These are phyloP conservation scores for Orbilia brochopaga DNA, from an alignment of 2,329 filamentous ascomycete species.

Conservation along the genomic window DNA sequence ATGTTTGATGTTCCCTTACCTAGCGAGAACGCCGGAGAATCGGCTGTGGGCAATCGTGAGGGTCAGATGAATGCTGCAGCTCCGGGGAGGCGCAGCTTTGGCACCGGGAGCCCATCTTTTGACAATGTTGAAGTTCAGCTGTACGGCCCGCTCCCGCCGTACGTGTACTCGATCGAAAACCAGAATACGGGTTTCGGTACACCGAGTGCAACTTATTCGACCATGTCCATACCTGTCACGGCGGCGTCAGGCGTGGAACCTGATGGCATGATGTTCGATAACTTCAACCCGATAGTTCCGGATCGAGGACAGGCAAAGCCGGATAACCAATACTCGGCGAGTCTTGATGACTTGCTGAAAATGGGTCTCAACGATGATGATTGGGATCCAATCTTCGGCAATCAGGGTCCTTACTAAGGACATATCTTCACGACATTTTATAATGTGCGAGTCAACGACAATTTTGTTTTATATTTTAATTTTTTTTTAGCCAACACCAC, in stretches of 20 bases:
- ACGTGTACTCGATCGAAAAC: slow-evolving; percentile 66
- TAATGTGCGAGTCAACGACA: no score
- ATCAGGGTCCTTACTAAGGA: slow-evolving; percentile 12
- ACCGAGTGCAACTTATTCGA: slow-evolving; percentile 28
- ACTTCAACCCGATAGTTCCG: slow-evolving; percentile 17
- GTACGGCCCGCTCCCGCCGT: slow-evolving; percentile 73
- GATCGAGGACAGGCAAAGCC: slow-evolving; percentile 40
- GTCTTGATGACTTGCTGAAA: slow-evolving; percentile 42
- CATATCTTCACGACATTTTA: background rate
- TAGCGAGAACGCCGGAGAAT: slow-evolving; percentile 13
- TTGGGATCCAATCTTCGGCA: slow-evolving; percentile 47
- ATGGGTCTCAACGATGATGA: slow-evolving; percentile 49
- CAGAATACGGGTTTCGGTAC: slow-evolving; percentile 28
- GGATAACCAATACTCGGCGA: slow-evolving; percentile 21
- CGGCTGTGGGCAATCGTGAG: slow-evolving; percentile 59
- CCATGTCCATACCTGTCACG: slow-evolving; percentile 15
- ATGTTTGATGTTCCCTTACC: slow-evolving; percentile 59
- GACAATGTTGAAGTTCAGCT: slow-evolving; percentile 76
- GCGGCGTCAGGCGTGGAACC: slow-evolving; percentile 16
- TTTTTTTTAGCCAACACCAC: no score
- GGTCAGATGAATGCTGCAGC: slow-evolving; percentile 1
- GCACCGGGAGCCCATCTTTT: slow-evolving; percentile 63
- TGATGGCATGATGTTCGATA: slow-evolving; percentile 27
- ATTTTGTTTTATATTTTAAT: no score
- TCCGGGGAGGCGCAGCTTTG: slow-evolving; percentile 46